A percentile compares a stretch with the other conserved stretches of the same genome.
phyloP scores from a whole-genome alignment of 148 eudicot genomes.

The Persicaria tinctoria region DNA sequence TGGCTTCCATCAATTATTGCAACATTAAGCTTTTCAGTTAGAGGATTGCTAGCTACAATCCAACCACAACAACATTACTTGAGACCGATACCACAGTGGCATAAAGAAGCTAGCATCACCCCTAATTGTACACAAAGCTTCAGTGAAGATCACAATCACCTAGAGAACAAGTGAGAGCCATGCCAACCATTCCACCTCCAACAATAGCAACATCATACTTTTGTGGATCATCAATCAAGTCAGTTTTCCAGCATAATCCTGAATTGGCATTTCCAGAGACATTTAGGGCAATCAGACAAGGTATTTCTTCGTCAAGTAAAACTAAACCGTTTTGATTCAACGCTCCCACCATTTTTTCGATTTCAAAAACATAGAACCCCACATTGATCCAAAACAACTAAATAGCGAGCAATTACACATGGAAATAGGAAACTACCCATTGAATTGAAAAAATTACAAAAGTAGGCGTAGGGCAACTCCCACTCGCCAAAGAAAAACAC shows the following conservation, averaged over 20 bases:
- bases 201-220: conserved; percentile 84
- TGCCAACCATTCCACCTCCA: conserved; percentile 99
- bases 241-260: conserved; percentile 38
- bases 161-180: conserved; percentile 88
- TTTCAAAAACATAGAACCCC: neutral
- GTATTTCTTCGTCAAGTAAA: neutral
- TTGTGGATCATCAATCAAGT: conserved; percentile 25
- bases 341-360: neutral
- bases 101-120: neutral
- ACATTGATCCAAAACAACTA: neutral
- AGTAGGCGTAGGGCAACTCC: neutral
- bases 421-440: neutral
- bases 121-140: neutral
- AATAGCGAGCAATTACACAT: neutral
- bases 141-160: conserved; percentile 32
- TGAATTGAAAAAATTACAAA: neutral
- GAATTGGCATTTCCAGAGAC: neutral
- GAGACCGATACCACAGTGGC: neutral
- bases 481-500: neutral
- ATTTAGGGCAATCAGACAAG: neutral
- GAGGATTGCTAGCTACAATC: conserved; percentile 57
- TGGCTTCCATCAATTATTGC: conserved; percentile 94
- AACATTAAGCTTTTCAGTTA: conserved; percentile 61
- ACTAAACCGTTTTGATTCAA: neutral
- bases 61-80: conserved; percentile 2